Evolutionary conservation across 768 basidiomycete genomes (phyloP).

Genomic region (Leccinum arenicola): DNA sequence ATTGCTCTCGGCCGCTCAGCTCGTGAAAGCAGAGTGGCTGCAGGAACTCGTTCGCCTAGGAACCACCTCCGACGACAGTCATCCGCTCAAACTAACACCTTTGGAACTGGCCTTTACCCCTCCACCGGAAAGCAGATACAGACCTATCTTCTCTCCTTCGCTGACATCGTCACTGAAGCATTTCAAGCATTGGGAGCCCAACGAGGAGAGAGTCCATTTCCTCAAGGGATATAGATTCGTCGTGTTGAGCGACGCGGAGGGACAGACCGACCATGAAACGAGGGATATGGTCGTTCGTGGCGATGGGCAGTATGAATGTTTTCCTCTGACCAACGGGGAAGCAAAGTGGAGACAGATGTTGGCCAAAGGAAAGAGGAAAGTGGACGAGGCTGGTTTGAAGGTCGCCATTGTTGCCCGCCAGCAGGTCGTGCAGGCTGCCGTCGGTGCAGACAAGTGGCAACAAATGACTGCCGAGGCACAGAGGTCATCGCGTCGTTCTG

Average conservation of each 20-base stretch:
- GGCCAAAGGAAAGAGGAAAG: slow-evolving; percentile 49
- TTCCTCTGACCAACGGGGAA: slow-evolving; percentile 49
- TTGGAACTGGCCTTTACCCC: slow-evolving; percentile 52
- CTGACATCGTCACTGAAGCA: slow-evolving; percentile 48
- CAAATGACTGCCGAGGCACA: slow-evolving; percentile 49
- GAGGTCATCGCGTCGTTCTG: slow-evolving; percentile 36
- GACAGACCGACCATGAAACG: slow-evolving; percentile 47
- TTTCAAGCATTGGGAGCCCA: slow-evolving; percentile 63
- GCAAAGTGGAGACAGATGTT: slow-evolving; percentile 52
- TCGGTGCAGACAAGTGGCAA: slow-evolving; percentile 56
- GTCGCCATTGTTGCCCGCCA: slow-evolving; percentile 54
- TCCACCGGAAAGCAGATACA: slow-evolving; percentile 53
- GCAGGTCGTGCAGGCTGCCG: slow-evolving; percentile 42
- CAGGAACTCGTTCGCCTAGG: slow-evolving; percentile 56
- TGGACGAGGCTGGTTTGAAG: slow-evolving; percentile 38
- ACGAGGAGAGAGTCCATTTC: slow-evolving; percentile 58
- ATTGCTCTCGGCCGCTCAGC: slow-evolving; percentile 52
- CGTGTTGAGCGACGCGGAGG: slow-evolving; percentile 53
- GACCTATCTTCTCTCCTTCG: slow-evolving; percentile 53
- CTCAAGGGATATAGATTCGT: slow-evolving; percentile 55
- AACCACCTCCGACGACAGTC: slow-evolving; percentile 29
- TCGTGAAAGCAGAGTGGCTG: slow-evolving; percentile 71
- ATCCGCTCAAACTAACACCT: slow-evolving; percentile 32
- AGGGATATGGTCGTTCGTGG: slow-evolving; percentile 55
- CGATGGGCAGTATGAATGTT: slow-evolving; percentile 60